These are phyloP conservation scores for Atkinsonella texensis DNA, from an alignment of 2,329 filamentous ascomycete species.

Conservation along the genomic window DNA sequence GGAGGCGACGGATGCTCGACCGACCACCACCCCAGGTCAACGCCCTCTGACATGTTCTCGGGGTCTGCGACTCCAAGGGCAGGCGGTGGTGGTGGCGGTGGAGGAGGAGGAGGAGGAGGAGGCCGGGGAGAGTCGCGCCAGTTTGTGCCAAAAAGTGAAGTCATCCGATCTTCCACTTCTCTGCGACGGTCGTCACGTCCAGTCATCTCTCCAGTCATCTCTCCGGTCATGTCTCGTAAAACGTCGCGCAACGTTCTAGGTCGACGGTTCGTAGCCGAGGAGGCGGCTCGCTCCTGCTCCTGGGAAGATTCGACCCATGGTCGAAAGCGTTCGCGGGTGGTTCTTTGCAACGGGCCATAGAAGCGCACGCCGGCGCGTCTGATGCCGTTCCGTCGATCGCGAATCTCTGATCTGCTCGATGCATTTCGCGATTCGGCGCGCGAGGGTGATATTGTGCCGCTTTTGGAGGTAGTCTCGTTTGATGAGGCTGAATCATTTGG, in stretches of 20 bases:
- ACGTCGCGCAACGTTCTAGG: slow-evolving; percentile 6
- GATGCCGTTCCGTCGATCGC: slow-evolving; percentile 16
- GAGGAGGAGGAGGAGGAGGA: neutral
- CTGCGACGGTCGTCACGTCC: slow-evolving; percentile 12
- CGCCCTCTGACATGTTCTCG: slow-evolving; percentile 8
- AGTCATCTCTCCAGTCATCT: too few relatives aligned
- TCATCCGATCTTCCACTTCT: slow-evolving; percentile 18
- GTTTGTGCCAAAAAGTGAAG: slow-evolving; percentile 12
- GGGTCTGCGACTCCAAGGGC: neutral
- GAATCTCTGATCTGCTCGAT: slow-evolving; percentile 18
- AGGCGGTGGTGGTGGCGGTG: neutral
- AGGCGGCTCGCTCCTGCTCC: slow-evolving; percentile 1
- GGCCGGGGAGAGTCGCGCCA: slow-evolving; percentile 8
- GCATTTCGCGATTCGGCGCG: slow-evolving; percentile 31
- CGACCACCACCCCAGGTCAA: slow-evolving; percentile 15
- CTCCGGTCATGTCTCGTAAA: slow-evolving; percentile 10
- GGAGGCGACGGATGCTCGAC: slow-evolving; percentile 8
- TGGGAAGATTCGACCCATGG: slow-evolving; percentile 13
- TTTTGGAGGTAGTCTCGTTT: slow-evolving; percentile 22
- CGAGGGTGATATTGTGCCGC: slow-evolving; percentile 16
- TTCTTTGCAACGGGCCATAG: slow-evolving; percentile 14
- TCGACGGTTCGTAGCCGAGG: neutral
- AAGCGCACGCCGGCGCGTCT: slow-evolving; percentile 17
- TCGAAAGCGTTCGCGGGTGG: slow-evolving; percentile 8
- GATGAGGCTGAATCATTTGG: slow-evolving; percentile 32